Base-by-base conservation (phyloP, 306 rosid genomes). In the Lathyrus oleraceus region DNA sequence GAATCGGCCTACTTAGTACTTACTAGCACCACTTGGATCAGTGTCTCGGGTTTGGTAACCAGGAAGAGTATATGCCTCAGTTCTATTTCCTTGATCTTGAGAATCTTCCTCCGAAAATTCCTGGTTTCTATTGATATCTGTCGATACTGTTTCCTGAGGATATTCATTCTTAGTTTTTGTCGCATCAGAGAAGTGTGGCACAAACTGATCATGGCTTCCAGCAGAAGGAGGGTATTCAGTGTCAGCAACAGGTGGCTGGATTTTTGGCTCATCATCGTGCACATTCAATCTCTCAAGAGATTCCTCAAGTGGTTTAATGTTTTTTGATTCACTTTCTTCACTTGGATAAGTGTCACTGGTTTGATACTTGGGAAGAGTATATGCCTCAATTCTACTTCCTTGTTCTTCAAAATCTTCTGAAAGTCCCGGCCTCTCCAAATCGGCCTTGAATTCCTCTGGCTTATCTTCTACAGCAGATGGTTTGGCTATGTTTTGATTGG, bases 271-370 rank as follows among this genome's bases (percentile, higher is more conserved):
- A 6, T 71, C 60, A 11, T 53, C 79, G 0, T 72, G 9, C n/a
- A 87, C 66, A 4, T 78, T 80, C 91, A 85, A 74, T 78, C 48
- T 77, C 8, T 49, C 82, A 23, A 90, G 72, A 16, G 89, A 85
- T 19, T 65, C 23, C 23, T 67, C 64, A 23, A 84, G 65, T 8
- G 77, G 72, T 12, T 56, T 15, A 7, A 25, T 49, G 40, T 25
- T 56, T 69, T 85, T 84, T 38, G 32, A 15, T 76, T 79, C 90
- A 38, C 39, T 10, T 35, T 35, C 39, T 35, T 63, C 81, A 25
- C 6, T 61, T 35, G 39, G 39, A 35, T 35, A 35, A 5, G 10
- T 35, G 39, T 35, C 39, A 35, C 10, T 35, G 39, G 39, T 35
- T 35, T 35, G 39, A 35, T 35, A 35, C 39, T 35, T 35, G 10